Evolutionary conservation across 169 alveolate species (phyloP).

Genomic region (Ichthyophthirius multifiliis): DNA sequence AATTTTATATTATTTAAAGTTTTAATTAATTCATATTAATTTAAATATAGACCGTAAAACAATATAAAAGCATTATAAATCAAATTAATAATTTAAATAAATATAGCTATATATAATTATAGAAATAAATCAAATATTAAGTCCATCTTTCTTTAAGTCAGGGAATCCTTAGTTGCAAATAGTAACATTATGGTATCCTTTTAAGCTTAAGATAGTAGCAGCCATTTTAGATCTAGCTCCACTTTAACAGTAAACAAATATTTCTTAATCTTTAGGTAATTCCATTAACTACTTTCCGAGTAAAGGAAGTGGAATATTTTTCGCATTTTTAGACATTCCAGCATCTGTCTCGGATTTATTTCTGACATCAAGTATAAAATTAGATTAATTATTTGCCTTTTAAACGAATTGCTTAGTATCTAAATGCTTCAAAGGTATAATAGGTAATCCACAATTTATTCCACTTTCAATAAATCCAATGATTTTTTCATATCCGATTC

Average conservation of each 20-base stretch:
- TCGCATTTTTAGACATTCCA: conserved; percentile 17
- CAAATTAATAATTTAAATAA: too few relatives aligned
- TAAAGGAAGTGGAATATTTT: conserved; percentile 36
- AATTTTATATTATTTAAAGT: too few relatives aligned
- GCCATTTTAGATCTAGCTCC: conserved; percentile 45
- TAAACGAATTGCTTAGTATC: conserved; percentile 7
- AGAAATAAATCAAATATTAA: too few relatives aligned
- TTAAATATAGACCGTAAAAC: too few relatives aligned
- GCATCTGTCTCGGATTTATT: conserved; percentile 19
- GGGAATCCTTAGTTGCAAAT: conserved; percentile 14
- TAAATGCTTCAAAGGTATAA: not conserved
- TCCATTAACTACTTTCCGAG: not conserved
- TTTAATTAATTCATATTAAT: too few relatives aligned
- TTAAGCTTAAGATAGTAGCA: conserved; percentile 1
- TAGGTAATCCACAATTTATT: conserved; percentile 12
- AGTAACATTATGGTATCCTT: conserved; percentile 11
- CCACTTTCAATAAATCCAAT: conserved; percentile 44
- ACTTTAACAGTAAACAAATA: conserved; percentile 34
- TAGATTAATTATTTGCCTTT: not conserved
- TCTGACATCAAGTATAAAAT: conserved; percentile 30
- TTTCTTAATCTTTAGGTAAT: conserved; percentile 27
- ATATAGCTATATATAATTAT: too few relatives aligned
- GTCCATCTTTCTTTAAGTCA: not conserved
- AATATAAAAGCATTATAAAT: too few relatives aligned
- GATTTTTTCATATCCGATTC: conserved; percentile 47